Evolutionary conservation across 2,329 filamentous ascomycete genomes (phyloP).

Genomic region (Talaromyces sp.): DNA sequence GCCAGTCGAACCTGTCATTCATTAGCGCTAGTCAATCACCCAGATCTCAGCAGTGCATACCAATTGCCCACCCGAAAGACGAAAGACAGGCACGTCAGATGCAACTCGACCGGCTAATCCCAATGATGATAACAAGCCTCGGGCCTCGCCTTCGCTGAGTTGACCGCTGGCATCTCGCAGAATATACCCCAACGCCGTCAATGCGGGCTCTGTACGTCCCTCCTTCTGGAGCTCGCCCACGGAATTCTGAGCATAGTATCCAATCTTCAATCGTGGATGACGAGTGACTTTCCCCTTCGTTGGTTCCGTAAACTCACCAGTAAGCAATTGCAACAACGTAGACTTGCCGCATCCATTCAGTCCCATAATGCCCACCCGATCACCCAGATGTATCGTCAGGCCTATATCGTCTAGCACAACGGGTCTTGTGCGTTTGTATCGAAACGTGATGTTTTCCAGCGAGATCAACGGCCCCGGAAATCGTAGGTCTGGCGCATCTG

Average conservation of each 20-base stretch:
- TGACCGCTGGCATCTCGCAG: conserved; percentile 51
- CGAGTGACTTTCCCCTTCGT: conserved; percentile 86
- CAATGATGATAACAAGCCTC: conserved; percentile 64
- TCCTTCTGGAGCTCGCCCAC: conserved; percentile 99
- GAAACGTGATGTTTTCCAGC: conserved; percentile 65
- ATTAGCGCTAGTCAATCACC: background rate
- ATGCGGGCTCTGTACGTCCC: conserved; percentile 98
- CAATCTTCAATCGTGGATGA: conserved; percentile 96
- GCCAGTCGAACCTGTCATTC: conserved; percentile 53
- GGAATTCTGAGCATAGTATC: conserved; percentile 99
- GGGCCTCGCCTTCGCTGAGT: conserved; percentile 64
- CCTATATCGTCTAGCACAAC: conserved; percentile 60
- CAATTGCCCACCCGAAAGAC: conserved; percentile 76
- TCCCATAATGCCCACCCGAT: conserved; percentile 91
- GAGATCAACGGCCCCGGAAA: conserved; percentile 73
- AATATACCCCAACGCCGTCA: conserved; percentile 77
- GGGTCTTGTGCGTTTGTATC: conserved; percentile 52
- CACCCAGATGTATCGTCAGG: conserved; percentile 68
- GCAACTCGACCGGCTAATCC: conserved; percentile 68
- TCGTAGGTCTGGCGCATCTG: conserved; percentile 64
- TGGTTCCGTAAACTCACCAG: conserved; percentile 76
- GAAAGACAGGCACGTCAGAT: conserved; percentile 68
- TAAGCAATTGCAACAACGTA: conserved; percentile 94
- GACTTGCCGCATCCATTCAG: conserved; percentile 98
- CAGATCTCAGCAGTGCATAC: conserved; percentile 39